Evolutionary conservation across 148 eudicot species (phyloP).

Genomic region (Gaultheria prostrata): DNA sequence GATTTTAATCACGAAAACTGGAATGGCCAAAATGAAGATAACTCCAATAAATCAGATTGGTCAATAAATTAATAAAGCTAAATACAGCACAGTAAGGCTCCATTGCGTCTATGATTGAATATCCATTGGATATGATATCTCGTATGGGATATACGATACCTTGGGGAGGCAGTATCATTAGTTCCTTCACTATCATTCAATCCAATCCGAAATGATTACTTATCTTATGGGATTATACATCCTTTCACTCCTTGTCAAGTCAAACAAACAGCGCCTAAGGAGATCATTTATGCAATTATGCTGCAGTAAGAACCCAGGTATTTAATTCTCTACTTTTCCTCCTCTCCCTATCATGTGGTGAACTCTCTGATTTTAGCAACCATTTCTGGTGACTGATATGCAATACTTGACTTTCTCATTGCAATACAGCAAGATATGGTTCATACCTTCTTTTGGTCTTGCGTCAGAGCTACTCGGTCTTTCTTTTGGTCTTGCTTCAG

Average conservation of each 20-base stretch:
- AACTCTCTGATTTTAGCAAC: not conserved
- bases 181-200: not conserved
- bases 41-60: not conserved
- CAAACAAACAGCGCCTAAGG: not conserved
- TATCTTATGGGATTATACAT: not conserved
- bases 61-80: not conserved
- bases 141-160: not conserved
- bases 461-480: slow-evolving; percentile 37
- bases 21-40: not conserved
- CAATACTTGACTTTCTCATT: not conserved
- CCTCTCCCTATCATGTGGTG: not conserved
- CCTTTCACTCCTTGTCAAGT: not conserved
- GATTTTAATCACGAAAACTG: not conserved
- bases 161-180: not conserved
- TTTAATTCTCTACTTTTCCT: not conserved
- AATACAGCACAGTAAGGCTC: not conserved
- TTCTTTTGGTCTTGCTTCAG: slow-evolving; percentile 75
- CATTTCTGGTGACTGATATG: not conserved
- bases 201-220: not conserved
- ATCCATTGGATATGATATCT: not conserved
- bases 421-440: slow-evolving; percentile 9
- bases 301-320: not conserved
- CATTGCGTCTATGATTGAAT: not conserved
- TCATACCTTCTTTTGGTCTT: slow-evolving; percentile 73
- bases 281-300: not conserved